Evolutionary conservation across 179 eudicot genomes (phyloP).

Genomic region (Beta macrorhiza): DNA sequence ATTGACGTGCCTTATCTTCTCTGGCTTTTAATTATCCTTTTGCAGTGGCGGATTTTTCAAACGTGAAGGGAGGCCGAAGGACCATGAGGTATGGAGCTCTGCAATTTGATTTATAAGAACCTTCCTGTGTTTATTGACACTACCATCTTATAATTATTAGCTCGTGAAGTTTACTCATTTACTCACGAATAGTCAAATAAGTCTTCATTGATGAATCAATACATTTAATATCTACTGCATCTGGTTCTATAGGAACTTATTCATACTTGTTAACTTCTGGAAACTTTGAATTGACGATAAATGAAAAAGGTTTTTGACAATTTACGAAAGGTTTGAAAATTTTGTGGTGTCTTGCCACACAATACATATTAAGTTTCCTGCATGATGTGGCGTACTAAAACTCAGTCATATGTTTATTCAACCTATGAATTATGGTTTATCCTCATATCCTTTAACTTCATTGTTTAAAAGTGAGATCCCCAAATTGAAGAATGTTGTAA

Average conservation of each 20-base stretch:
- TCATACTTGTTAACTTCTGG: not conserved
- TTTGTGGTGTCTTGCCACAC: not conserved
- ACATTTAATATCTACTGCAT: not conserved
- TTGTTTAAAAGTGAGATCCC: not conserved
- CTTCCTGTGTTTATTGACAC: not conserved
- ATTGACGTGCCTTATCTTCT: slow-evolving; percentile 6
- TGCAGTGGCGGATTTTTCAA: slow-evolving; percentile 97
- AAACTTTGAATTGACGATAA: not conserved
- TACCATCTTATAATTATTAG: not conserved
- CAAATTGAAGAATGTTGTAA: not conserved
- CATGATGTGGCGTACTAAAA: not conserved
- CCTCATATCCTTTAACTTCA: not conserved
- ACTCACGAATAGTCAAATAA: not conserved
- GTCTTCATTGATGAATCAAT: not conserved
- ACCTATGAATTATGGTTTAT: not conserved
- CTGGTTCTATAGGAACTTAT: not conserved
- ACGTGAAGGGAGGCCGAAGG: slow-evolving; percentile 92
- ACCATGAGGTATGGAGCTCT: slow-evolving; percentile 74
- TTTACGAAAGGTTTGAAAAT: not conserved
- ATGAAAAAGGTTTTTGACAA: not conserved
- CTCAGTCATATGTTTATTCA: not conserved
- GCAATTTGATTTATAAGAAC: slow-evolving; percentile 16
- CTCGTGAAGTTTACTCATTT: not conserved
- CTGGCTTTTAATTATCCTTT: slow-evolving; percentile 14
- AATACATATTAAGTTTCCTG: not conserved